Conservation (phyloP, 1,284 basidiomycete genomes). For the Peniophora sp. region DNA sequence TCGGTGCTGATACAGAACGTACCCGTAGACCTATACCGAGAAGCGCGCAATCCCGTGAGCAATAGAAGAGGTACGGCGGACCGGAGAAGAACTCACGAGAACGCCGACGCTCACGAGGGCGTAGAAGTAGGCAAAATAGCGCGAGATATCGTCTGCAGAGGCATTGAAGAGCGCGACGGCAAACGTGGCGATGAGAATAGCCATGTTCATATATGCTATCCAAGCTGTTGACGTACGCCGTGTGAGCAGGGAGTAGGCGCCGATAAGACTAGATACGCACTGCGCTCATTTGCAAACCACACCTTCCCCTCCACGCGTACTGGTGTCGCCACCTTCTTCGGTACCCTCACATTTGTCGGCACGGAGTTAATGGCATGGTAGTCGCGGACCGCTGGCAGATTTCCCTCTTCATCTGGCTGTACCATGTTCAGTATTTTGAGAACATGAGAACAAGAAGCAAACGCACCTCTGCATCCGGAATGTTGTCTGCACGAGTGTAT, state of each 20-base stretch:
- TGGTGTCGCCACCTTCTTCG: conserved; percentile 85
- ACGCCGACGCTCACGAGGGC: conserved; percentile 69
- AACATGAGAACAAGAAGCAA: no score
- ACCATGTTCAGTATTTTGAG: no score
- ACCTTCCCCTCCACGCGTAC: conserved; percentile 96
- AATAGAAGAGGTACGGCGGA: not conserved
- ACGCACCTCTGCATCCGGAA: conserved; percentile 42
- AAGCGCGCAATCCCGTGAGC: not conserved
- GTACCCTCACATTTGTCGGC: conserved; percentile 57
- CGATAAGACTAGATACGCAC: conserved; percentile 30
- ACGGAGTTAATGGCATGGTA: conserved; percentile 62
- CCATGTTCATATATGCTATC: conserved; percentile 86
- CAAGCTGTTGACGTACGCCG: conserved; percentile 51
- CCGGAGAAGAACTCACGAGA: conserved; percentile 34
- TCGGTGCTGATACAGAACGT: conserved; percentile 80
- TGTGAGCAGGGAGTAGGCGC: not conserved
- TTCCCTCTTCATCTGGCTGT: conserved; percentile 37
- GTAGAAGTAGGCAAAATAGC: conserved; percentile 80
- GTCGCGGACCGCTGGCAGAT: conserved; percentile 54
- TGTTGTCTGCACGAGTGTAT: conserved; percentile 62
- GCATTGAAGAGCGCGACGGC: conserved; percentile 87
- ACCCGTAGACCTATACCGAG: conserved; percentile 68
- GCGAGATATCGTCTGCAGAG: conserved; percentile 67
- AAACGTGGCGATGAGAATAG: conserved; percentile 81
- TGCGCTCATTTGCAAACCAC: conserved; percentile 98